Percentiles rank a stretch among this genome's conserved stretches.
Conservation (phyloP, 1,284 basidiomycete genomes). For the Sanghuangporus sanghuang region DNA sequence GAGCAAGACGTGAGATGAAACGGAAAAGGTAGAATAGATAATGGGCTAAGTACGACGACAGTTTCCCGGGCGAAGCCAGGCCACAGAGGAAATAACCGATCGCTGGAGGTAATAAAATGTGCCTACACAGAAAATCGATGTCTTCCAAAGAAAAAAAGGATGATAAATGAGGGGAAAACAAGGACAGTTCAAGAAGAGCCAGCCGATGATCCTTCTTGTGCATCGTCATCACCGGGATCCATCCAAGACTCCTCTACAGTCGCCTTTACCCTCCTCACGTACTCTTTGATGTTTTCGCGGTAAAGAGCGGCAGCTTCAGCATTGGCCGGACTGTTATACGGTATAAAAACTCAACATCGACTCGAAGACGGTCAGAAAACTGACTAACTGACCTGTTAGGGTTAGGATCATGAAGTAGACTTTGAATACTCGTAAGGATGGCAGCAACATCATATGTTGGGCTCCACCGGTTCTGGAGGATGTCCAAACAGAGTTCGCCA, state of each 20-base stretch:
- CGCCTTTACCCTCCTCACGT: slow-evolving; percentile 85
- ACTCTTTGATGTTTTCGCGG: slow-evolving; percentile 98
- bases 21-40: neutral
- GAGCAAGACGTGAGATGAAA: neutral
- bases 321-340: slow-evolving; percentile 77
- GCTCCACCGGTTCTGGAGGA: slow-evolving; percentile 96
- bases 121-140: neutral
- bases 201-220: slow-evolving; percentile 24
- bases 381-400: slow-evolving; percentile 63
- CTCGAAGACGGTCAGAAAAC: neutral
- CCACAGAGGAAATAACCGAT: neutral
- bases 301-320: slow-evolving; percentile 96
- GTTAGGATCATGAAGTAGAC: slow-evolving; percentile 94
- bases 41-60: neutral
- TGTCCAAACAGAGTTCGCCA: slow-evolving; percentile 96
- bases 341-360: neutral
- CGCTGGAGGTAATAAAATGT: neutral
- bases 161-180: neutral
- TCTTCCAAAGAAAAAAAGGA: neutral
- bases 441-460: slow-evolving; percentile 99
- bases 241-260: slow-evolving; percentile 91
- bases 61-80: too few species aligned
- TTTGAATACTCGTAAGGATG: slow-evolving; percentile 94
- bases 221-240: slow-evolving; percentile 69
- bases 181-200: neutral